Percentiles rank a stretch among this genome's conserved stretches.
These are phyloP conservation scores for Cetraspora pellucida DNA, from an alignment of 192 early-diverging fungal species.

Conservation along the genomic window DNA sequence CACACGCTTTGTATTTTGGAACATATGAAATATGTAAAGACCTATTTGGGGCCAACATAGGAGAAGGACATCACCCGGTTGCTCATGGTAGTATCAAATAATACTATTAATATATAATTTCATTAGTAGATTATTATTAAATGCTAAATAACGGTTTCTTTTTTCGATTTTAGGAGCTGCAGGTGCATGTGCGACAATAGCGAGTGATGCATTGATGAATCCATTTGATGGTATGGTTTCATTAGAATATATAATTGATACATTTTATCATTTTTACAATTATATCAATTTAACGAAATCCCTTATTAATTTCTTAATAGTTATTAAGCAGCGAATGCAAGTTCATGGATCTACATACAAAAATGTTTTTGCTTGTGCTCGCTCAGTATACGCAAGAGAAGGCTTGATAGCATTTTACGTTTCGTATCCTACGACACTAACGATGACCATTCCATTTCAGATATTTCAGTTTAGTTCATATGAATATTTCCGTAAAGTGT, in stretches of 20 bases:
- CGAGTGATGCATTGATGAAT: constrained; percentile 90
- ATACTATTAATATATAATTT: background rate
- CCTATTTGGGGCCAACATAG: constrained; percentile 59
- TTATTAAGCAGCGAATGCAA: constrained; percentile 97
- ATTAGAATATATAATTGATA: background rate
- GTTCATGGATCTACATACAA: constrained; percentile 72
- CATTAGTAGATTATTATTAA: background rate
- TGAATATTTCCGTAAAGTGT: constrained; percentile 79
- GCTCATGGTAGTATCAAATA: constrained; percentile 55
- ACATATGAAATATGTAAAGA: constrained; percentile 92
- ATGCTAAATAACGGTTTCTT: constrained; percentile 4
- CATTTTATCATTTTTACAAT: too few relatives aligned
- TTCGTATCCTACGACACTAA: constrained; percentile 90
- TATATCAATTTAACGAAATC: background rate
- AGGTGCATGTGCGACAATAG: constrained; percentile 85
- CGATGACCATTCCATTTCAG: constrained; percentile 96
- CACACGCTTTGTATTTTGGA: constrained; percentile 95
- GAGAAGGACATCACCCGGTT: constrained; percentile 56
- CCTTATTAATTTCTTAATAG: constrained; percentile 34
- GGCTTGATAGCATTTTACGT: constrained; percentile 88
- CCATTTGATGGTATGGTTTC: constrained; percentile 84
- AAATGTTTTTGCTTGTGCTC: constrained; percentile 71
- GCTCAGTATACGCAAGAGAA: constrained; percentile 69
- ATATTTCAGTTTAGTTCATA: constrained; percentile 91
- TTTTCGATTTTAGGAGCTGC: constrained; percentile 64